These are phyloP conservation scores for Ceratobasidium sp. DNA, from an alignment of 1,284 basidiomycete species.

Conservation along the genomic window DNA sequence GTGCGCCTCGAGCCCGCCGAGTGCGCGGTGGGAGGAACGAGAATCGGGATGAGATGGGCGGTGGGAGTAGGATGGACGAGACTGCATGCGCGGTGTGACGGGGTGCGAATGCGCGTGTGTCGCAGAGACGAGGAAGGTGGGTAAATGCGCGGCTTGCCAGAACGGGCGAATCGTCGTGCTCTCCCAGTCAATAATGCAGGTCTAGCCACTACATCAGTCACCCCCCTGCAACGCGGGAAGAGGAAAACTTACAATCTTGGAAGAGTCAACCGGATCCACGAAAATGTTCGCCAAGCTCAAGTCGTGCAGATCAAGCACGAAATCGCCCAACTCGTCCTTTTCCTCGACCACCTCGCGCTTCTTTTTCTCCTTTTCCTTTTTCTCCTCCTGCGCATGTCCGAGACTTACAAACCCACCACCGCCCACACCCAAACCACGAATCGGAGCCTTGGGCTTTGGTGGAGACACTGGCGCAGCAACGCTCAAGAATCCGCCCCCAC, in stretches of 20 bases:
- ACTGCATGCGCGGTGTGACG: slow-evolving; percentile 52
- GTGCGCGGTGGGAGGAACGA: neutral
- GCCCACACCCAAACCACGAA: slow-evolving; percentile 4
- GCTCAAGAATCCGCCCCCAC: slow-evolving; percentile 34
- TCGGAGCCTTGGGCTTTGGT: slow-evolving; percentile 8
- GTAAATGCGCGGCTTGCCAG: slow-evolving; percentile 83
- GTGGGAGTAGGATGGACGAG: slow-evolving; percentile 54
- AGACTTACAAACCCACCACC: slow-evolving; percentile 27
- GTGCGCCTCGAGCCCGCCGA: neutral
- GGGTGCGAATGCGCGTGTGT: slow-evolving; percentile 56
- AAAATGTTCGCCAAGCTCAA: slow-evolving; percentile 83
- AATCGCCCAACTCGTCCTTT: slow-evolving; percentile 63
- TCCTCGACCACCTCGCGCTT: slow-evolving; percentile 47
- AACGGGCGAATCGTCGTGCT: slow-evolving; percentile 83
- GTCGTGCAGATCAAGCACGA: slow-evolving; percentile 82
- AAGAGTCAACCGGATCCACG: slow-evolving; percentile 74
- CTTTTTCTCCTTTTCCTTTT: slow-evolving; percentile 29
- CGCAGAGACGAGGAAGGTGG: slow-evolving; percentile 76
- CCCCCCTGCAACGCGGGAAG: slow-evolving; percentile 29
- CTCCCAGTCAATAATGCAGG: slow-evolving; percentile 87
- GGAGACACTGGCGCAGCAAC: slow-evolving; percentile 27
- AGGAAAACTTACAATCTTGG: slow-evolving; percentile 70
- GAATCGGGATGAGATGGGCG: slow-evolving; percentile 37
- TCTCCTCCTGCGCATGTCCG: slow-evolving; percentile 11
- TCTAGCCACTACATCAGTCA: slow-evolving; percentile 59